Evolutionary conservation across 2,329 filamentous ascomycete genomes (phyloP).

Genomic region (Magnaporthiopsis rhizophila): DNA sequence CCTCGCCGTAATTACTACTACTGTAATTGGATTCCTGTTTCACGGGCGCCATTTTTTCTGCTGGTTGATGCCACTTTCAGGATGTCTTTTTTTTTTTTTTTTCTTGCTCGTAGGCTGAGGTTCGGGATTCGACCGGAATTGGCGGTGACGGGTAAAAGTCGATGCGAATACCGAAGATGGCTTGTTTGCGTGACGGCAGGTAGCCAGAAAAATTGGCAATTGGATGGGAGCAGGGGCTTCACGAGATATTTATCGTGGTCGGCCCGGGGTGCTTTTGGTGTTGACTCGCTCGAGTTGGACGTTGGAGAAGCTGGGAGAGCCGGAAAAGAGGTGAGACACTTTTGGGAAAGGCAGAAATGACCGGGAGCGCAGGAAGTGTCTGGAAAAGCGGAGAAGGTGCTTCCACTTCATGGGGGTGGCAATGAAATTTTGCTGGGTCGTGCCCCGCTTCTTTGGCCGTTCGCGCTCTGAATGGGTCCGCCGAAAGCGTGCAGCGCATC

Average conservation of each 20-base stretch:
- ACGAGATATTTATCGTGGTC: neutral
- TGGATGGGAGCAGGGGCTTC: neutral
- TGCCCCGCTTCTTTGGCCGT: neutral
- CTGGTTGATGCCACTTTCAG: slow-evolving; percentile 23
- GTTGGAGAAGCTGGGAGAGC: neutral
- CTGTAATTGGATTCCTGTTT: slow-evolving; percentile 61
- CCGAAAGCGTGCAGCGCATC: neutral
- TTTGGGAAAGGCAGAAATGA: neutral
- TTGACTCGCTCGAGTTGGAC: neutral
- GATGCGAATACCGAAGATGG: neutral
- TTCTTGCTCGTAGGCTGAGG: no score
- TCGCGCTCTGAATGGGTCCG: neutral
- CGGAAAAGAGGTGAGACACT: neutral
- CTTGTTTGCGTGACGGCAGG: neutral
- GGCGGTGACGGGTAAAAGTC: neutral
- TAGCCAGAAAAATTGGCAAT: neutral
- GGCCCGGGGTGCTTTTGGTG: neutral
- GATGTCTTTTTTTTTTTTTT: neutral
- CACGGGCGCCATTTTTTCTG: slow-evolving; percentile 55
- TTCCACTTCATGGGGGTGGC: neutral
- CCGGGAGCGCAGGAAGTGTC: neutral
- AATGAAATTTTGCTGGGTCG: neutral
- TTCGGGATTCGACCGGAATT: no score
- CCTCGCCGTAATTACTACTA: slow-evolving; percentile 74
- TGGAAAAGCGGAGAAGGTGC: neutral